Percentiles rank a stretch among this genome's conserved stretches.
These are phyloP conservation scores for Russula dissimulans DNA, from an alignment of 768 basidiomycete genomes.

Conservation along the genomic window DNA sequence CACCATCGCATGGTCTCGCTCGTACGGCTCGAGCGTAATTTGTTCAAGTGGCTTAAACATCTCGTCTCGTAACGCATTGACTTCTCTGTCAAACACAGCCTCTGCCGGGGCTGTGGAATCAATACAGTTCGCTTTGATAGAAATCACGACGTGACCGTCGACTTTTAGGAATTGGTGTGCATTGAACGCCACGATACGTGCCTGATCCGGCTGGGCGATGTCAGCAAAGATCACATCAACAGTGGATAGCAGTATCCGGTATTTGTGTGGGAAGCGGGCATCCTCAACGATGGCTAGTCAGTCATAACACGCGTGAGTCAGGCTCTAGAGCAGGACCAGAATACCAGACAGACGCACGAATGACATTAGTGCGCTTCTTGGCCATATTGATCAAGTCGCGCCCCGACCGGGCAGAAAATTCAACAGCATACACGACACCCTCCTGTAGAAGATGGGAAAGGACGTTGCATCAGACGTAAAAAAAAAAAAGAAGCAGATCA, in stretches of 20 bases:
- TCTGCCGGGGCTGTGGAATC: slow-evolving; percentile 92
- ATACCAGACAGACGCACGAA: slow-evolving; percentile 58
- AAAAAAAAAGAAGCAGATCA: not conserved
- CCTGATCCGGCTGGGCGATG: slow-evolving; percentile 97
- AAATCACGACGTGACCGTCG: slow-evolving; percentile 85
- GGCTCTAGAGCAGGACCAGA: not conserved
- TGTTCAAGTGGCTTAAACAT: slow-evolving; percentile 94
- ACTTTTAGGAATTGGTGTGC: slow-evolving; percentile 95
- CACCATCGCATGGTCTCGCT: slow-evolving; percentile 87
- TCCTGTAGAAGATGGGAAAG: slow-evolving; percentile 41
- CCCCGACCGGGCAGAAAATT: slow-evolving; percentile 93
- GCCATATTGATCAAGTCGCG: slow-evolving; percentile 99
- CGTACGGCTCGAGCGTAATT: slow-evolving; percentile 89
- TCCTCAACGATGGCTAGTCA: slow-evolving; percentile 87
- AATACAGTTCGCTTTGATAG: slow-evolving; percentile 98
- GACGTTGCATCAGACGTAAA: slow-evolving; percentile 10
- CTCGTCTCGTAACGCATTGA: slow-evolving; percentile 64
- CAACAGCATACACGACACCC: slow-evolving; percentile 95
- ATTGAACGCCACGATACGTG: slow-evolving; percentile 90
- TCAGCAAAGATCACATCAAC: slow-evolving; percentile 99
- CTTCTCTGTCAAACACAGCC: slow-evolving; percentile 81
- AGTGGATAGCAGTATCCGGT: slow-evolving; percentile 91
- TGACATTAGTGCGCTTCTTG: slow-evolving; percentile 97
- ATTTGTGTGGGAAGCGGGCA: slow-evolving; percentile 91
- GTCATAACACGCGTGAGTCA: not conserved